Evolutionary conservation across 352 stramenopile species (phyloP).

Genomic region (Phytophthora foliorum): DNA sequence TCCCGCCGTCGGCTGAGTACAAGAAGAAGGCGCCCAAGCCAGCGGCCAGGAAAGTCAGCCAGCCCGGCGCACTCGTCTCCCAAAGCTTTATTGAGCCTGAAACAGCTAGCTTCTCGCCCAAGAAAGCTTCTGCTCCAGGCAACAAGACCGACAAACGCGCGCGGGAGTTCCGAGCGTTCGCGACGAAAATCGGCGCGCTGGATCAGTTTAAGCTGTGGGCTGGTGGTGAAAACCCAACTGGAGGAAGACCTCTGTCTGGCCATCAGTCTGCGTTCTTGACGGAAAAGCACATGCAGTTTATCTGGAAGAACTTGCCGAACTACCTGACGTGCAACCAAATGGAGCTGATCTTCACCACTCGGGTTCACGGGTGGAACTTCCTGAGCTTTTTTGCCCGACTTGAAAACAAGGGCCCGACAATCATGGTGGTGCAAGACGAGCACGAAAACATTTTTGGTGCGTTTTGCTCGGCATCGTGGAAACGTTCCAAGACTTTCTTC

Average conservation of each 20-base stretch:
- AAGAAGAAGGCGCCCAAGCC: slow-evolving; percentile 41
- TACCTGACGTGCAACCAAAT: slow-evolving; percentile 79
- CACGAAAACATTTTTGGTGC: slow-evolving; percentile 79
- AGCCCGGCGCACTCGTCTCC: slow-evolving; percentile 27
- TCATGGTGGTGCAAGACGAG: slow-evolving; percentile 76
- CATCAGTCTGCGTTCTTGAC: slow-evolving; percentile 71
- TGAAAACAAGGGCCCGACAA: slow-evolving; percentile 69
- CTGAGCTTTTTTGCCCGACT: slow-evolving; percentile 73
- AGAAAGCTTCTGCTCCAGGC: slow-evolving; percentile 13
- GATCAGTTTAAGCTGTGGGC: slow-evolving; percentile 75
- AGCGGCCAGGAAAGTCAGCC: slow-evolving; percentile 20
- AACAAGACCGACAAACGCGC: slow-evolving; percentile 35
- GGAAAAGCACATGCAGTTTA: slow-evolving; percentile 72
- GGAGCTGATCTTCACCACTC: slow-evolving; percentile 73
- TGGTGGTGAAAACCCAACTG: slow-evolving; percentile 29
- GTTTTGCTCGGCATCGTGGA: slow-evolving; percentile 78
- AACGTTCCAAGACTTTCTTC: slow-evolving; percentile 59
- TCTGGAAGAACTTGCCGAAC: slow-evolving; percentile 66
- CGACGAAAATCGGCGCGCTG: slow-evolving; percentile 54
- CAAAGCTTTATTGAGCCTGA: slow-evolving; percentile 49
- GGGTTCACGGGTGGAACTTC: slow-evolving; percentile 74
- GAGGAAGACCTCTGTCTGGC: slow-evolving; percentile 32
- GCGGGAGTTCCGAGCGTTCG: slow-evolving; percentile 55
- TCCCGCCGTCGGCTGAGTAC: slow-evolving; percentile 73
- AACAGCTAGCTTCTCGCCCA: slow-evolving; percentile 23